Evolutionary conservation across 495 filamentous ascomycete genomes (phyloP).

Genomic region (Neurospora cerealis): DNA sequence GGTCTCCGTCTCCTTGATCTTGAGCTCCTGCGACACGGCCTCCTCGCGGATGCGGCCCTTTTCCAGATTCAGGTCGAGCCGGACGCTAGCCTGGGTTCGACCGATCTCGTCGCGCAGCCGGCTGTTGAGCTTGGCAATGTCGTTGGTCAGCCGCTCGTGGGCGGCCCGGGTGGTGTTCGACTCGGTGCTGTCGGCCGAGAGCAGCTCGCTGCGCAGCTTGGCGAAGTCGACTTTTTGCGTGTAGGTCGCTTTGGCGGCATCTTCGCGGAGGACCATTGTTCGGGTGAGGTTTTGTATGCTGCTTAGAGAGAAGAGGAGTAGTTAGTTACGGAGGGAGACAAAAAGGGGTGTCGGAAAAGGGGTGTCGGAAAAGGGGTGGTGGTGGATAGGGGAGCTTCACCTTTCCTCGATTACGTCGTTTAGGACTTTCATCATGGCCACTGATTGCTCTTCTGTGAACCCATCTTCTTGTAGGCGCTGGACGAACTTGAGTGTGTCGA

Average conservation of each 20-base stretch:
- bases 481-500: slow-evolving; percentile 96
- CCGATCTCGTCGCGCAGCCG: slow-evolving; percentile 88
- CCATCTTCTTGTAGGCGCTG: slow-evolving; percentile 82
- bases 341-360: not conserved
- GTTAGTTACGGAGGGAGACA: not conserved
- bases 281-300: slow-evolving; percentile 95
- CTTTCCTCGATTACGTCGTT: slow-evolving; percentile 96
- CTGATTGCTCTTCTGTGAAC: slow-evolving; percentile 89
- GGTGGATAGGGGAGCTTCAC: slow-evolving; percentile 20
- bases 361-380: not conserved
- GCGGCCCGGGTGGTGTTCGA: slow-evolving; percentile 75
- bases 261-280: slow-evolving; percentile 97
- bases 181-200: slow-evolving; percentile 84
- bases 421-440: slow-evolving; percentile 94
- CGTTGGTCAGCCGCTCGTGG: slow-evolving; percentile 87
- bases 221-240: slow-evolving; percentile 99
- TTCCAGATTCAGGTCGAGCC: slow-evolving; percentile 89
- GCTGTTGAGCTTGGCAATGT: slow-evolving; percentile 84
- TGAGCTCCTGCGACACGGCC: slow-evolving; percentile 92
- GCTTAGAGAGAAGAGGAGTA: not conserved
- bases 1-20: slow-evolving; percentile 97
- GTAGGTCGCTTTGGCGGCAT: slow-evolving; percentile 77
- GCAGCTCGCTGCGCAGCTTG: slow-evolving; percentile 91
- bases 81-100: slow-evolving; percentile 82
- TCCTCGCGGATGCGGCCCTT: slow-evolving; percentile 97